These are phyloP conservation scores for Pelargonium cotyledonis DNA, from an alignment of 441 rosid genomes.

Conservation along the genomic window DNA sequence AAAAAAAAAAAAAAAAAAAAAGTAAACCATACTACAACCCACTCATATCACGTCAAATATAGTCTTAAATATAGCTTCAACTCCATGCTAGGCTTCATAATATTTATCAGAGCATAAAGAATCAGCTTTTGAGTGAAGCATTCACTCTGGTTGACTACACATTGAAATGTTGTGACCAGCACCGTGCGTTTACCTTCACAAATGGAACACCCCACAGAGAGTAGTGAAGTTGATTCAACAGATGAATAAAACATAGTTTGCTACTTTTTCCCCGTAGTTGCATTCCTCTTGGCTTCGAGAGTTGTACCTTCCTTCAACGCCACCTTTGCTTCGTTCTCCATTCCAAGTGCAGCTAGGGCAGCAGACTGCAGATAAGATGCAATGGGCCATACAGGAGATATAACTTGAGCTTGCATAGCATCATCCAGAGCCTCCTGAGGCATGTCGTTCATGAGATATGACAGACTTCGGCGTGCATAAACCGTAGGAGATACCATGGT, in stretches of 20 bases:
- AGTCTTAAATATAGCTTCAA: conserved; percentile 5
- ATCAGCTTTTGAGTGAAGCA: conserved; percentile 8
- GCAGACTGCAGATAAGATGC: conserved; percentile 83
- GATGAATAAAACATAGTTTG: conserved; percentile 1
- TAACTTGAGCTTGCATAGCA: conserved; percentile 75
- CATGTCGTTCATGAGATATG: conserved; percentile 65
- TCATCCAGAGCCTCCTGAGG: conserved; percentile 69
- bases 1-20: neutral
- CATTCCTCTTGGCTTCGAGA: conserved; percentile 50
- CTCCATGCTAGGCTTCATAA: conserved; percentile 5
- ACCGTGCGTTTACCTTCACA: conserved; percentile 15
- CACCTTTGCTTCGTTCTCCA: conserved; percentile 63
- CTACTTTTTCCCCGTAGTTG: conserved; percentile 22
- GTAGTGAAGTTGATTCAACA: neutral
- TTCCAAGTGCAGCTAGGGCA: conserved; percentile 52
- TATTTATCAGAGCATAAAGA: conserved; percentile 1
- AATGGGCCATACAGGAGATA: conserved; percentile 74
- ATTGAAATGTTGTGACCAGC: neutral
- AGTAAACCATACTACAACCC: neutral
- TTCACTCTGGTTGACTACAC: neutral
- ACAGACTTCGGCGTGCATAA: conserved; percentile 72
- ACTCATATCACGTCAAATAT: neutral
- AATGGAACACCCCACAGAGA: conserved; percentile 6
- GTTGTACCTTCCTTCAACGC: conserved; percentile 67
- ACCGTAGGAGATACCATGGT: conserved; percentile 57